These are phyloP conservation scores for Cornus suecica DNA, from an alignment of 148 eudicot species.

Conservation along the genomic window DNA sequence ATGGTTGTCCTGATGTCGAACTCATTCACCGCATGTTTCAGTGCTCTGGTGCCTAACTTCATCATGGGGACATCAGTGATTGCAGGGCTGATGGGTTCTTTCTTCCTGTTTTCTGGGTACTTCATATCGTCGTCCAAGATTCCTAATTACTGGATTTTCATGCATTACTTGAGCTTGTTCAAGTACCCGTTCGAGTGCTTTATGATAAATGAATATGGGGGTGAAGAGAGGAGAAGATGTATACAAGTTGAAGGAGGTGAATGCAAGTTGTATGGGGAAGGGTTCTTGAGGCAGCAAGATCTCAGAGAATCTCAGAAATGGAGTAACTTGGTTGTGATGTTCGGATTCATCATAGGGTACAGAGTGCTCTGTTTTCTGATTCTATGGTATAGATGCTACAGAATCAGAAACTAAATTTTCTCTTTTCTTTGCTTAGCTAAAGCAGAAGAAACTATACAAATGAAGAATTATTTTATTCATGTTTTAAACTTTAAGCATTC, in stretches of 20 bases:
- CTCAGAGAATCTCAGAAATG: slow-evolving; percentile 67
- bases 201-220: slow-evolving; percentile 88
- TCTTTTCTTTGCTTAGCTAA: neutral
- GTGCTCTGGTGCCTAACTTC: slow-evolving; percentile 87
- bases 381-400: slow-evolving; percentile 68
- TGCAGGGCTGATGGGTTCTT: slow-evolving; percentile 86
- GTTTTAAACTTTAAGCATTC: neutral
- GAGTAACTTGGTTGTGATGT: slow-evolving; percentile 78
- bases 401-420: slow-evolving; percentile 36
- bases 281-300: slow-evolving; percentile 69
- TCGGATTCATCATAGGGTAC: slow-evolving; percentile 71
- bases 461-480: slow-evolving; percentile 1
- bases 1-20: slow-evolving; percentile 83
- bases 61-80: slow-evolving; percentile 95
- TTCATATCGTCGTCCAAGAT: slow-evolving; percentile 70
- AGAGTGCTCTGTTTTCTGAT: slow-evolving; percentile 72
- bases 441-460: neutral
- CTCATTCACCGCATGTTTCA: slow-evolving; percentile 87
- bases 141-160: slow-evolving; percentile 85
- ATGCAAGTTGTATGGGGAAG: slow-evolving; percentile 59
- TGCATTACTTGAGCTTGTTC: slow-evolving; percentile 90
- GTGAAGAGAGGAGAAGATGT: slow-evolving; percentile 59
- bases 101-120: slow-evolving; percentile 92
- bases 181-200: slow-evolving; percentile 98
- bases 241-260: slow-evolving; percentile 34